These are phyloP conservation scores for Pezicula radicicola DNA, from an alignment of 2,329 filamentous ascomycete species.

Conservation along the genomic window DNA sequence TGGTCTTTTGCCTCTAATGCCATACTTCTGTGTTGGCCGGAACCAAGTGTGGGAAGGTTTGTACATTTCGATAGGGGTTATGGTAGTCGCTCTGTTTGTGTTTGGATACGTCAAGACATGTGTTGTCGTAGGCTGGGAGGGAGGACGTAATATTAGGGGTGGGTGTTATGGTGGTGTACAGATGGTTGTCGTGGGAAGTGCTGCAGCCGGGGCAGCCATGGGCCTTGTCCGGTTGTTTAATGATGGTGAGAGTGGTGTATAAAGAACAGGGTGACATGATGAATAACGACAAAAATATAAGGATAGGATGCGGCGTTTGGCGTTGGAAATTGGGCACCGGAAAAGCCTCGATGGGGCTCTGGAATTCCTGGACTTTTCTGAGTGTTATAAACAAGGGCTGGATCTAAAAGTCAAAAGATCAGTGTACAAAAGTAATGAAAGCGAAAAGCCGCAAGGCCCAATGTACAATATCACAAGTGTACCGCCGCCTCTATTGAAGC, in stretches of 20 bases:
- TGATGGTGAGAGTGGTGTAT: constrained; percentile 9
- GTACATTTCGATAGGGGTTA: constrained; percentile 56
- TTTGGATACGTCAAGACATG: constrained; percentile 67
- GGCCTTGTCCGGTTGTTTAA: constrained; percentile 32
- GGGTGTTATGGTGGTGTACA: constrained; percentile 32
- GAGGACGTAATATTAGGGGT: constrained; percentile 19
- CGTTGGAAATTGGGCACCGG: too few species aligned
- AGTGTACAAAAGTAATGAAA: too few species aligned
- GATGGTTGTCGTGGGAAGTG: constrained; percentile 36
- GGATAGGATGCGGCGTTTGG: too few species aligned
- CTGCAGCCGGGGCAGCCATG: constrained; percentile 35
- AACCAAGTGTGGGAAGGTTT: constrained; percentile 44
- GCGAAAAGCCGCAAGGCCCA: too few species aligned
- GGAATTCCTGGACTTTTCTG: too few species aligned
- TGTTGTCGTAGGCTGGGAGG: constrained; percentile 39
- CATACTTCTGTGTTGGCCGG: constrained; percentile 46
- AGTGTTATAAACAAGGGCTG: too few species aligned
- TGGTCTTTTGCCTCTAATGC: constrained; percentile 52
- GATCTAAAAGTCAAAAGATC: too few species aligned
- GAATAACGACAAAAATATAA: not conserved
- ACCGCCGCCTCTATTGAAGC: too few species aligned
- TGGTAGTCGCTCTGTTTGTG: constrained; percentile 54
- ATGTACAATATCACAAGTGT: too few species aligned
- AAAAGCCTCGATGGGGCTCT: too few species aligned
- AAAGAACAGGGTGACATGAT: constrained; percentile 1